Conservation (phyloP, 441 rosid genomes). For the Mallotus repandus region DNA sequence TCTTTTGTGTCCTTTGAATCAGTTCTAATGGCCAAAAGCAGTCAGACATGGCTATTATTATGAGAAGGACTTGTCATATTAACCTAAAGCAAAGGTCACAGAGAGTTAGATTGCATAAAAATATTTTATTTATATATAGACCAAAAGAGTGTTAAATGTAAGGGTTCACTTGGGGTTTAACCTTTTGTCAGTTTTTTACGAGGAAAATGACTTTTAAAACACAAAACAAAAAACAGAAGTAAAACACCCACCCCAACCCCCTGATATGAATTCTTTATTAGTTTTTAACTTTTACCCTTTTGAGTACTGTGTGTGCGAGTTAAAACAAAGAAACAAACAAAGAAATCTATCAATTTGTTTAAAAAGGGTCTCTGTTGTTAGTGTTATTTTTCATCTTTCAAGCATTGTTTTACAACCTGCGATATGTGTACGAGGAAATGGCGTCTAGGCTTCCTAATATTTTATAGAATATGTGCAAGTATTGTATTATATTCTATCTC, state of each 20-base stretch:
- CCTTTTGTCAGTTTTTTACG: slow-evolving; percentile 23
- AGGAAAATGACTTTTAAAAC: slow-evolving; percentile 17
- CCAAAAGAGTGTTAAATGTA: slow-evolving; percentile 1
- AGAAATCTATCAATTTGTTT: background rate
- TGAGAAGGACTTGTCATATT: slow-evolving; percentile 75
- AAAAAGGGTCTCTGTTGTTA: background rate
- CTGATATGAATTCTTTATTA: background rate
- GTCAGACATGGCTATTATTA: slow-evolving; percentile 77
- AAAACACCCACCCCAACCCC: background rate
- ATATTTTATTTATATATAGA: background rate
- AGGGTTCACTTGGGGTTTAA: slow-evolving; percentile 19
- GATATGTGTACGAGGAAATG: slow-evolving; percentile 52
- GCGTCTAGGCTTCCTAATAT: slow-evolving; percentile 29
- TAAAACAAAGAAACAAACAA: background rate
- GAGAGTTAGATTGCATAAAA: background rate
- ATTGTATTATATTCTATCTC: background rate
- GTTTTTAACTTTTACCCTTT: slow-evolving; percentile 1
- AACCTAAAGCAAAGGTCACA: slow-evolving; percentile 23
- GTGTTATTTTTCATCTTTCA: background rate
- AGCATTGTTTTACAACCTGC: slow-evolving; percentile 5
- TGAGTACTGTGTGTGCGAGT: background rate
- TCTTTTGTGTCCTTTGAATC: slow-evolving; percentile 87
- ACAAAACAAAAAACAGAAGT: no score
- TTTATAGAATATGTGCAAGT: background rate
- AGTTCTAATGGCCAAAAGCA: slow-evolving; percentile 68